Conservation (phyloP, 805 yeast genomes). For the Cyberlindnera amylophila region DNA sequence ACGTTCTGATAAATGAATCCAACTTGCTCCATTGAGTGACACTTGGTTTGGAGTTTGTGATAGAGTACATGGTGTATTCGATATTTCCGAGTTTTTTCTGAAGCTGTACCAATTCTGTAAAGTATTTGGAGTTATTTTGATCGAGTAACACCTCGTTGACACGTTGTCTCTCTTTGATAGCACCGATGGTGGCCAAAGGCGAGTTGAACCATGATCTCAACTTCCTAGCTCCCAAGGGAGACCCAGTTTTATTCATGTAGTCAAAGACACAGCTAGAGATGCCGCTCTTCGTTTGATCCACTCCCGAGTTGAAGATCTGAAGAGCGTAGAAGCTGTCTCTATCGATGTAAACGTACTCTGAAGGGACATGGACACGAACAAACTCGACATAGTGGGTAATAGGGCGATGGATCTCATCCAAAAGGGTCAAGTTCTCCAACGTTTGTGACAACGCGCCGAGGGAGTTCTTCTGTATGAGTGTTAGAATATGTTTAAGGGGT, state of each 20-base stretch:
- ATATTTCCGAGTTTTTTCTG: conserved; percentile 32
- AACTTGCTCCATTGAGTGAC: conserved; percentile 31
- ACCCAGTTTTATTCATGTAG: conserved; percentile 24
- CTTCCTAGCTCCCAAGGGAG: conserved; percentile 30
- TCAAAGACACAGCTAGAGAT: conserved; percentile 18
- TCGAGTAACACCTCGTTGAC: conserved; percentile 26
- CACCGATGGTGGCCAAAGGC: conserved; percentile 30
- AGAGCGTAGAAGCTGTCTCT: conserved; percentile 28
- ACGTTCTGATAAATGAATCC: conserved; percentile 21
- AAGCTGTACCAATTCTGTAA: conserved; percentile 21
- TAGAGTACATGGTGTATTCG: conserved; percentile 17
- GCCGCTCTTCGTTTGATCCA: conserved; percentile 9
- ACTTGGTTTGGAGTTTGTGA: conserved; percentile 26
- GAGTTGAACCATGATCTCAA: conserved; percentile 33
- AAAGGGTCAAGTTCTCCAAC: conserved; percentile 4
- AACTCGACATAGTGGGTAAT: conserved; percentile 3
- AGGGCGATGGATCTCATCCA: background rate
- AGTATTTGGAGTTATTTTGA: conserved; percentile 18
- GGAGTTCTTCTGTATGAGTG: conserved; percentile 4
- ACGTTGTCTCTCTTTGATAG: conserved; percentile 30
- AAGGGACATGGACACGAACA: conserved; percentile 4
- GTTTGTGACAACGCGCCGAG: conserved; percentile 4
- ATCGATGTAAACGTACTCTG: conserved; percentile 27
- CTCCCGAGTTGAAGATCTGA: conserved; percentile 21
- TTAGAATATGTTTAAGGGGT: no score